These are phyloP conservation scores for Tetrahymena thermophila DNA, from an alignment of 73 alveolate species.

Conservation along the genomic window DNA sequence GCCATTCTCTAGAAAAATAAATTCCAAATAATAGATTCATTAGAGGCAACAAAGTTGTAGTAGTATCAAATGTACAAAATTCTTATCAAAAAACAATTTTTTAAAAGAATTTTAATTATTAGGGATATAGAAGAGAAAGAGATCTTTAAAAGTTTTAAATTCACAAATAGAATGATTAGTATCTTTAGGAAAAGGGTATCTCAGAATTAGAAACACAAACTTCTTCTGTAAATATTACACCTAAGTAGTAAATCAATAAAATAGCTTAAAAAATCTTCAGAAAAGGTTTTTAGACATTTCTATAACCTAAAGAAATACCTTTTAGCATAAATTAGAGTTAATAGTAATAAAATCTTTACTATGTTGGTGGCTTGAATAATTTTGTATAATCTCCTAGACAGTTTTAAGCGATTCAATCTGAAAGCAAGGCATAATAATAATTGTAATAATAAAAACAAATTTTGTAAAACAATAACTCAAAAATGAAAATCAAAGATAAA, in stretches of 20 bases:
- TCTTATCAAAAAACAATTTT: too few relatives aligned
- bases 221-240: background rate
- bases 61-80: background rate
- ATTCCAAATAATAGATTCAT: background rate
- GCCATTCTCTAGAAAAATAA: background rate
- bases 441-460: too few relatives aligned
- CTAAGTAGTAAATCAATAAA: background rate
- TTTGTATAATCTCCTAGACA: background rate
- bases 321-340: too few relatives aligned
- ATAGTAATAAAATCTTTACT: background rate
- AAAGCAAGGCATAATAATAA: too few relatives aligned
- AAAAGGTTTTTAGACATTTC: background rate
- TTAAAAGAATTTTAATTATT: too few relatives aligned
- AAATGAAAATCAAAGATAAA: background rate
- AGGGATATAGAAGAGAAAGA: background rate
- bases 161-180: too few relatives aligned
- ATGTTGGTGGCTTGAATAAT: background rate
- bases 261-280: background rate
- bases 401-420: background rate
- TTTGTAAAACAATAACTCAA: too few relatives aligned
- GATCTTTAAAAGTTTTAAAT: too few relatives aligned
- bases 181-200: background rate
- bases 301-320: background rate
- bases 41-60: background rate
- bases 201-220: background rate